phyloP scores from a whole-genome alignment of 73 alveolate species.

The Uronychia setigera region DNA sequence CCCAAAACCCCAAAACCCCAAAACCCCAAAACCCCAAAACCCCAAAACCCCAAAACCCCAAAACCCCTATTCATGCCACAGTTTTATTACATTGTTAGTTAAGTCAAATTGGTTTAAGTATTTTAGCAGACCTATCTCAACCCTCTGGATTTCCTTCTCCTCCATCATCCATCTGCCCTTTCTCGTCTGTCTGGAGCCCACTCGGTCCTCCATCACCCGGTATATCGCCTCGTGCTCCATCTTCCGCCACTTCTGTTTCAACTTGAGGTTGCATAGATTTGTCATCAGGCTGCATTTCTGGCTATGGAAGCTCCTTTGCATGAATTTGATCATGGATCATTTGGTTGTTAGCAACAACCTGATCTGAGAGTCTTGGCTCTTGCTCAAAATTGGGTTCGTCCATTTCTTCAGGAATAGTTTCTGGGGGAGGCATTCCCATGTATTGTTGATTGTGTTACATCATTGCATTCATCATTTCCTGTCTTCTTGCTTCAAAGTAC shows the following conservation, averaged over 20 bases:
- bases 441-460: conserved; percentile 13
- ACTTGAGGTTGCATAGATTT: background rate
- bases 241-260: conserved; percentile 18
- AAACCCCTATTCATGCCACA: too few relatives aligned
- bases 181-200: background rate
- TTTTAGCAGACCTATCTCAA: too few relatives aligned
- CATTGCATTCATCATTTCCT: conserved; percentile 34
- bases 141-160: background rate
- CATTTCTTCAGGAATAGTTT: background rate
- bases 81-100: too few relatives aligned
- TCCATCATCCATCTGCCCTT: conserved; percentile 1
- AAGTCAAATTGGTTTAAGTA: too few relatives aligned
- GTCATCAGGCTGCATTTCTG: background rate
- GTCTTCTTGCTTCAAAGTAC: conserved; percentile 74
- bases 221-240: conserved; percentile 4
- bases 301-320: background rate
- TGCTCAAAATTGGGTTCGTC: background rate
- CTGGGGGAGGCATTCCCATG: conserved; percentile 1
- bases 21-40: too few relatives aligned
- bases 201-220: conserved; percentile 5
- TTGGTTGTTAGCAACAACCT: background rate
- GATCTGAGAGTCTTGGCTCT: conserved; percentile 1
- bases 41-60: too few relatives aligned
- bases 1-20: too few relatives aligned
- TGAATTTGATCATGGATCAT: background rate